Percentiles rank a stretch among this genome's conserved stretches.
Conservation (phyloP, 108 stramenopile genomes). For the Chaetoceros muelleri region DNA sequence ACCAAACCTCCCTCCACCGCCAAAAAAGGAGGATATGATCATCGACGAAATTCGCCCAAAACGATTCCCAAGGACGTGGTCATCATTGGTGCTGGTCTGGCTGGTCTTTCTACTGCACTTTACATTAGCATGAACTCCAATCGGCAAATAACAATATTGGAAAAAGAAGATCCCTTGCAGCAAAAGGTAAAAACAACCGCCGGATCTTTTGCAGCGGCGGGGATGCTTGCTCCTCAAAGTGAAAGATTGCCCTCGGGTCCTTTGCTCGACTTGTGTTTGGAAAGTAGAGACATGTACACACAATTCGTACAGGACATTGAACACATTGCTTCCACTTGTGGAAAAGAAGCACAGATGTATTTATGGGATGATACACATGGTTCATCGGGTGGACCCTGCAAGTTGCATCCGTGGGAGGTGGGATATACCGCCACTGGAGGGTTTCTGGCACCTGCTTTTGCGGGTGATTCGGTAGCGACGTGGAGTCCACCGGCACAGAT, state of each 20-base stretch:
- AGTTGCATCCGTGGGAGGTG: conserved; percentile 44
- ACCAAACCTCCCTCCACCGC: too few species aligned
- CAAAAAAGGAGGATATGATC: too few species aligned
- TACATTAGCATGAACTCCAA: conserved; percentile 47
- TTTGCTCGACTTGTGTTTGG: conserved; percentile 74
- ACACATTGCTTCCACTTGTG: conserved; percentile 42
- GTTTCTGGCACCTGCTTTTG: conserved; percentile 88
- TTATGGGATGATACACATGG: conserved; percentile 17
- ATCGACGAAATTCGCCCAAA: neutral
- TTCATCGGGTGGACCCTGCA: conserved; percentile 1
- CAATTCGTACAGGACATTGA: conserved; percentile 62
- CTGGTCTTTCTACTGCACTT: conserved; percentile 64
- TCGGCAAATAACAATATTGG: conserved; percentile 62
- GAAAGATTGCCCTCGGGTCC: conserved; percentile 80
- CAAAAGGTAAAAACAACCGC: conserved; percentile 15
- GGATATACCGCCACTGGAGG: conserved; percentile 83
- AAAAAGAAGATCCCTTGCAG: conserved; percentile 25
- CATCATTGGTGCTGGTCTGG: conserved; percentile 65
- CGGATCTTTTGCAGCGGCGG: conserved; percentile 67
- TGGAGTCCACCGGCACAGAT: conserved; percentile 68
- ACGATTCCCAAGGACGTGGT: conserved; percentile 38
- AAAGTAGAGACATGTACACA: conserved; percentile 51
- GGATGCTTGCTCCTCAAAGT: conserved; percentile 81
- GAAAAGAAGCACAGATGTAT: conserved; percentile 44
- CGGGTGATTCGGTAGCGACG: conserved; percentile 76